These are phyloP conservation scores for Coemansia sp. DNA, from an alignment of 371 early-diverging fungal species.

Conservation along the genomic window DNA sequence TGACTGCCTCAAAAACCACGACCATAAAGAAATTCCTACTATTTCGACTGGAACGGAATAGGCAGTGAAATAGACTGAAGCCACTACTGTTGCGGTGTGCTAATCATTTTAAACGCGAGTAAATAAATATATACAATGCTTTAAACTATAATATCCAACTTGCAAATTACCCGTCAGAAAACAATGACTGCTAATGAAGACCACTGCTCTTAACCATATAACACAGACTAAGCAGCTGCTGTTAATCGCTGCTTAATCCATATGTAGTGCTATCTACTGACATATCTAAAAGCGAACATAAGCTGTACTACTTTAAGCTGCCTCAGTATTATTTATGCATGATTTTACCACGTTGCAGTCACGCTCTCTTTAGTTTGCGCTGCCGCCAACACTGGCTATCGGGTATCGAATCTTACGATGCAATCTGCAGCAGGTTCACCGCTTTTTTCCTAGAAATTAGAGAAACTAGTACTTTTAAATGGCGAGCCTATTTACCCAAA, in stretches of 20 bases:
- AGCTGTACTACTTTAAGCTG: too few species aligned
- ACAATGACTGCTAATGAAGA: neutral
- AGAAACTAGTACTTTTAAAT: too few species aligned
- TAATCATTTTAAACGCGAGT: neutral
- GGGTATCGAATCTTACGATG: too few species aligned
- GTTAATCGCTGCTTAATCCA: too few species aligned
- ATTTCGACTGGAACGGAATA: slow-evolving; percentile 11
- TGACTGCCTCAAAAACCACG: slow-evolving; percentile 43
- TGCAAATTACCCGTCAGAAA: neutral
- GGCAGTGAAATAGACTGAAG: neutral
- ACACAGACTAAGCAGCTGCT: too few species aligned
- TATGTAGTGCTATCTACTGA: neutral
- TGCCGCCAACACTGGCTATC: too few species aligned
- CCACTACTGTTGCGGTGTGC: slow-evolving; percentile 1
- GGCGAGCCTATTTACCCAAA: too few species aligned
- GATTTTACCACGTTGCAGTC: too few species aligned
- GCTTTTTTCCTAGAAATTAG: too few species aligned
- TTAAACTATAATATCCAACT: neutral
- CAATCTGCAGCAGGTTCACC: too few species aligned
- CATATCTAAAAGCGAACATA: neutral
- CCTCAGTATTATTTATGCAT: too few species aligned
- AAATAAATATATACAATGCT: neutral
- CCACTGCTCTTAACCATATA: neutral
- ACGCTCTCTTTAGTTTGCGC: too few species aligned
- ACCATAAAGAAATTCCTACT: slow-evolving; percentile 15